A percentile compares a stretch with the other conserved stretches of the same genome.
These are phyloP conservation scores for Rhodocollybia butyracea DNA, from an alignment of 768 basidiomycete genomes.

Conservation along the genomic window DNA sequence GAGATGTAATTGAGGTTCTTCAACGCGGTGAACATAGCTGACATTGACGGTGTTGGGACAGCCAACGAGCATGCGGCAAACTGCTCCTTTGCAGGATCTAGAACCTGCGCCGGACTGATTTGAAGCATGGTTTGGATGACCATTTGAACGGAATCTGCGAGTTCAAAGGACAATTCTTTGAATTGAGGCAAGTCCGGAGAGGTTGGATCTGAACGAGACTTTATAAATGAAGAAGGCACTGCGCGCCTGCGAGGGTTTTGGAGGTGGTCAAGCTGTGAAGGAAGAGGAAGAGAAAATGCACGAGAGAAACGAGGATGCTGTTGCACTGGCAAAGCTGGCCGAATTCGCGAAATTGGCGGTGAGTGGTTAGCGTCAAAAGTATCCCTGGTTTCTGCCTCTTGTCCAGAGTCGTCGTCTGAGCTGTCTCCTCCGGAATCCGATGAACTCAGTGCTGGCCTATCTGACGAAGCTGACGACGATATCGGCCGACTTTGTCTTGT, in stretches of 20 bases:
- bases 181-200: slow-evolving; percentile 38
- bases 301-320: slow-evolving; percentile 61
- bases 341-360: background rate
- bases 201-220: slow-evolving; percentile 15
- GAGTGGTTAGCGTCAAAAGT: slow-evolving; percentile 13
- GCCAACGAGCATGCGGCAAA: slow-evolving; percentile 86
- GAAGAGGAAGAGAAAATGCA: slow-evolving; percentile 77
- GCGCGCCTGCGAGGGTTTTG: slow-evolving; percentile 57
- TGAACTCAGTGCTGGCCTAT: slow-evolving; percentile 41
- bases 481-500: slow-evolving; percentile 36
- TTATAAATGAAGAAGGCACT: slow-evolving; percentile 9
- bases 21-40: slow-evolving; percentile 87
- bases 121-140: slow-evolving; percentile 90
- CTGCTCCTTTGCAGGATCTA: slow-evolving; percentile 92
- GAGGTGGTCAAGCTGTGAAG: slow-evolving; percentile 73
- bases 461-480: slow-evolving; percentile 34
- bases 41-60: slow-evolving; percentile 84
- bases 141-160: slow-evolving; percentile 89
- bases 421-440: slow-evolving; percentile 46
- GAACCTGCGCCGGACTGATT: slow-evolving; percentile 82
- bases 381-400: slow-evolving; percentile 22
- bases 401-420: slow-evolving; percentile 38
- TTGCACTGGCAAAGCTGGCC: slow-evolving; percentile 7
- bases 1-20: slow-evolving; percentile 92
- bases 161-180: slow-evolving; percentile 76